A percentile compares a stretch with the other conserved stretches of the same genome.
These are phyloP conservation scores for Phanerodontia chrysosporium DNA, from an alignment of 768 basidiomycete species.

Conservation along the genomic window DNA sequence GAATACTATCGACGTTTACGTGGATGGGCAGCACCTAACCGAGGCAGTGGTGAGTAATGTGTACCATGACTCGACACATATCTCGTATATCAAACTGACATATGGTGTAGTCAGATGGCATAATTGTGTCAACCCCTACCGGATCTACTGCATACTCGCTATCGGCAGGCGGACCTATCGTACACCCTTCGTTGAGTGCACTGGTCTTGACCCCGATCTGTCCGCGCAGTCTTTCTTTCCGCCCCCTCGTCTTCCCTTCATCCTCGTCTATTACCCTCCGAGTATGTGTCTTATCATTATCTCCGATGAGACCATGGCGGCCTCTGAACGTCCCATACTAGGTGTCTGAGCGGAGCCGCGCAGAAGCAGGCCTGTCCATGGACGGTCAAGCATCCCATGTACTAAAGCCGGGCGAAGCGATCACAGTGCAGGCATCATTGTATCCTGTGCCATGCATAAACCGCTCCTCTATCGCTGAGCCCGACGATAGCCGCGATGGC, in stretches of 20 bases:
- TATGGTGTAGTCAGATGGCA: slow-evolving; percentile 72
- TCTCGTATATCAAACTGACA: slow-evolving; percentile 8
- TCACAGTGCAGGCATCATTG: slow-evolving; percentile 79
- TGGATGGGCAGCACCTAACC: slow-evolving; percentile 92
- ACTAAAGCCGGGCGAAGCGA: slow-evolving; percentile 80
- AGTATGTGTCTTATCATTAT: slow-evolving; percentile 36
- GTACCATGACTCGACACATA: neutral
- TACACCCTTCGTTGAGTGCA: slow-evolving; percentile 87
- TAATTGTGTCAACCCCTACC: slow-evolving; percentile 93
- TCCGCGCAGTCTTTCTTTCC: slow-evolving; percentile 86
- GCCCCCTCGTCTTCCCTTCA: slow-evolving; percentile 86
- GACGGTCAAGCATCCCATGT: slow-evolving; percentile 85
- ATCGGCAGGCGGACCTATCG: slow-evolving; percentile 93
- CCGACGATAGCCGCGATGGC: slow-evolving; percentile 48
- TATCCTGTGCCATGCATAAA: slow-evolving; percentile 94
- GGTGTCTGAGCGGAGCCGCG: slow-evolving; percentile 83
- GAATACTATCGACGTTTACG: slow-evolving; percentile 90
- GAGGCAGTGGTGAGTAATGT: slow-evolving; percentile 92
- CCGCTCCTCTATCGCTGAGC: slow-evolving; percentile 68
- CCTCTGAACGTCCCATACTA: slow-evolving; percentile 30
- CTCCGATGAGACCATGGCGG: neutral
- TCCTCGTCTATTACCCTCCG: slow-evolving; percentile 72
- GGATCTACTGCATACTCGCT: slow-evolving; percentile 96
- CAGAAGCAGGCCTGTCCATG: slow-evolving; percentile 88
- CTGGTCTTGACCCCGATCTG: slow-evolving; percentile 95